phyloP scores from a whole-genome alignment of 129 eudicot species.

The Mikania micrantha region DNA sequence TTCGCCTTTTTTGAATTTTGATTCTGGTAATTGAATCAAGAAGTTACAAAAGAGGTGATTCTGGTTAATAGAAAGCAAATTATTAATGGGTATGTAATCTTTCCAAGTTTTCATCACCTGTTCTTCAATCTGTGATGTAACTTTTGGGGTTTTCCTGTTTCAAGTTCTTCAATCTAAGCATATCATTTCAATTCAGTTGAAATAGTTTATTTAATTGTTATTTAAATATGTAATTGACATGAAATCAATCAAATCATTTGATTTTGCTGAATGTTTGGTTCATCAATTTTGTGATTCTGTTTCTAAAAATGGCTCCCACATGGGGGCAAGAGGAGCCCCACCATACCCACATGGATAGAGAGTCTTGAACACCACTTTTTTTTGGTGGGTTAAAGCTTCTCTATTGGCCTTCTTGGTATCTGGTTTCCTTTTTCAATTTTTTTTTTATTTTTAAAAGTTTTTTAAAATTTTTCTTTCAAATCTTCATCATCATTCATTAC shows the following conservation, averaged over 20 bases:
- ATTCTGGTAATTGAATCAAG: constrained; percentile 24
- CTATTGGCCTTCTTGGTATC: constrained; percentile 34
- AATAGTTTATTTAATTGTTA: constrained; percentile 1
- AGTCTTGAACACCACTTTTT: constrained; percentile 16
- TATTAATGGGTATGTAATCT: constrained; percentile 56
- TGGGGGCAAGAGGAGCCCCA: constrained; percentile 19
- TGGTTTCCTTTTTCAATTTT: not conserved
- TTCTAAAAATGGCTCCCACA: constrained; percentile 25
- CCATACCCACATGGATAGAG: constrained; percentile 35
- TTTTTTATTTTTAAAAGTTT: not conserved
- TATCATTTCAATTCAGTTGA: not conserved
- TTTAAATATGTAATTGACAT: not conserved
- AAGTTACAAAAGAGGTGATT: constrained; percentile 23
- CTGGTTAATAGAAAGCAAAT: constrained; percentile 23
- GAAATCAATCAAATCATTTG: not conserved
- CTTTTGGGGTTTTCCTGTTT: too few relatives aligned
- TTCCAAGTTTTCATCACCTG: too few relatives aligned
- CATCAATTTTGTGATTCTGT: constrained; percentile 23
- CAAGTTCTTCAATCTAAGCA: not conserved
- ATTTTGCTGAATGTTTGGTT: constrained; percentile 9
- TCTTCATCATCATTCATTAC: constrained; percentile 29
- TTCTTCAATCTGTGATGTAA: too few relatives aligned
- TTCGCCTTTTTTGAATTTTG: too few relatives aligned
- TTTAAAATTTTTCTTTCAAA: not conserved
- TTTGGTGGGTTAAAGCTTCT: constrained; percentile 30